Percentiles rank a stretch among this genome's conserved stretches.
Conservation (phyloP, 495 filamentous ascomycete genomes). For the Rostrohypoxylon terebratum region DNA sequence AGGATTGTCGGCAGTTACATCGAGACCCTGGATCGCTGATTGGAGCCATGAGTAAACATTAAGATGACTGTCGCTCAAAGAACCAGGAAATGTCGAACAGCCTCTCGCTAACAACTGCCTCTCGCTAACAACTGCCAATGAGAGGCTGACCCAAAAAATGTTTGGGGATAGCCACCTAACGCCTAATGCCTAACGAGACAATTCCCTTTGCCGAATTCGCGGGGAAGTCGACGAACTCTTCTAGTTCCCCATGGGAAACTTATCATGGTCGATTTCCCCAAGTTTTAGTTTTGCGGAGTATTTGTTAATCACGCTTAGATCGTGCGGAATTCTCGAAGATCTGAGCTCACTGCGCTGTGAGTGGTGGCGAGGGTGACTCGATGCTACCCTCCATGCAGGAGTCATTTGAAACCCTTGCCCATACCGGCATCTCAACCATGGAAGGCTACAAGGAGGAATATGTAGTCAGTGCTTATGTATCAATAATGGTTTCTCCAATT, state of each 20-base stretch:
- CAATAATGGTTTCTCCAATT: slow-evolving; percentile 25
- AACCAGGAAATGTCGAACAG: background rate
- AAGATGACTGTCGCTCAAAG: background rate
- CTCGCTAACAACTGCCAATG: background rate
- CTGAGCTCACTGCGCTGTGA: slow-evolving; percentile 5
- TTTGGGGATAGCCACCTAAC: background rate
- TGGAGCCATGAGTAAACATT: slow-evolving; percentile 3
- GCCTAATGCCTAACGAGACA: background rate
- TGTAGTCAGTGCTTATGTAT: slow-evolving; percentile 37
- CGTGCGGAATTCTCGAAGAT: slow-evolving; percentile 26
- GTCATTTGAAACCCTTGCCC: slow-evolving; percentile 22
- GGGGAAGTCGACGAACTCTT: slow-evolving; percentile 10
- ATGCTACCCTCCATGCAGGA: slow-evolving; percentile 34
- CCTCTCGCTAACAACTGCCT: background rate
- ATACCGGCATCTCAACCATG: slow-evolving; percentile 3
- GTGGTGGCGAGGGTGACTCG: slow-evolving; percentile 9
- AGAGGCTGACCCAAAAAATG: background rate
- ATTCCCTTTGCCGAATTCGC: background rate
- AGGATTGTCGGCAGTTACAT: slow-evolving; percentile 38
- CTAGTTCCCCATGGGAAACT: slow-evolving; percentile 13
- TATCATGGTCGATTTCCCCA: slow-evolving; percentile 20
- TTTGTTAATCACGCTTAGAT: slow-evolving; percentile 18
- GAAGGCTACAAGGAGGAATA: background rate
- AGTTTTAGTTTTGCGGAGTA: slow-evolving; percentile 25
- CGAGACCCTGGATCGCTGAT: background rate